Conservation (phyloP, 495 filamentous ascomycete genomes). For the Amniculicola lignicola region DNA sequence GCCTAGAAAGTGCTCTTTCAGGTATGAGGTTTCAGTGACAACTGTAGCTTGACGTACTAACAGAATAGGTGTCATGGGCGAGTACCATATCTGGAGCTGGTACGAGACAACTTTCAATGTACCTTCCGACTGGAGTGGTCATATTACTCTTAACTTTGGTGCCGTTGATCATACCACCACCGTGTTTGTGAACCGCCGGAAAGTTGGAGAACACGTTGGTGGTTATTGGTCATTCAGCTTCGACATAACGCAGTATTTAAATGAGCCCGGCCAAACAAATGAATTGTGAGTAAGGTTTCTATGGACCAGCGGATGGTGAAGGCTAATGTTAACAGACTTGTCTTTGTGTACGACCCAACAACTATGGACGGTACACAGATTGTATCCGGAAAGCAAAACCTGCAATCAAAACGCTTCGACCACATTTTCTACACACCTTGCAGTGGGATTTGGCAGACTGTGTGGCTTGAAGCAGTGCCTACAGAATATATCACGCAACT, state of each 20-base stretch:
- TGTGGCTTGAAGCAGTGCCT: slow-evolving; percentile 64
- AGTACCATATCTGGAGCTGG: slow-evolving; percentile 55
- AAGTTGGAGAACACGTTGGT: slow-evolving; percentile 55
- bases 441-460: slow-evolving; percentile 67
- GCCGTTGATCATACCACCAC: slow-evolving; percentile 67
- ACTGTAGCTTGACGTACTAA: background rate
- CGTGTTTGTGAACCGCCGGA: slow-evolving; percentile 59
- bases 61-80: slow-evolving; percentile 51
- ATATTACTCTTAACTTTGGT: slow-evolving; percentile 62
- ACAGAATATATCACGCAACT: slow-evolving; percentile 53
- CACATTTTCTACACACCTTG: slow-evolving; percentile 71
- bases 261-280: slow-evolving; percentile 47
- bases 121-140: slow-evolving; percentile 48
- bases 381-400: slow-evolving; percentile 63
- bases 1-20: slow-evolving; percentile 57
- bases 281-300: slow-evolving; percentile 46
- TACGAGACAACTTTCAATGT: slow-evolving; percentile 58
- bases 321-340: slow-evolving; percentile 49
- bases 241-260: slow-evolving; percentile 55
- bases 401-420: slow-evolving; percentile 49
- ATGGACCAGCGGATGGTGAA: background rate
- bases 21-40: slow-evolving; percentile 36
- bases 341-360: slow-evolving; percentile 65
- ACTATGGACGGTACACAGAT: slow-evolving; percentile 53
- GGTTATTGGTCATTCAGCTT: slow-evolving; percentile 62